A percentile compares a stretch with the other conserved stretches of the same genome.
Evolutionary conservation across 768 basidiomycete genomes (phyloP).

Genomic region (Leccinellum luteum): DNA sequence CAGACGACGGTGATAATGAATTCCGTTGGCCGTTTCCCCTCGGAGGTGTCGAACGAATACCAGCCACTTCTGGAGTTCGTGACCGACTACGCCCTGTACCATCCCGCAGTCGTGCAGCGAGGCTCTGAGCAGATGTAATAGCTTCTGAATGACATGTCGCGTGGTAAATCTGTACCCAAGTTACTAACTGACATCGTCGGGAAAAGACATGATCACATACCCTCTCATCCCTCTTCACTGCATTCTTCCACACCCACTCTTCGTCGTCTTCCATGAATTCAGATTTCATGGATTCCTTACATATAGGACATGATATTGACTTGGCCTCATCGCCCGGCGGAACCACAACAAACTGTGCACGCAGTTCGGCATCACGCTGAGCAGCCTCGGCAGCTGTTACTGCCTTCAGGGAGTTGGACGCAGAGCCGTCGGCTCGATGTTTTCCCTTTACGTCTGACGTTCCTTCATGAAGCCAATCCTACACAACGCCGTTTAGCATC

Average conservation of each 20-base stretch:
- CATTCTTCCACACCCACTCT: constrained; percentile 98
- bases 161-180: constrained; percentile 71
- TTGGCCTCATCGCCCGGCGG: constrained; percentile 89
- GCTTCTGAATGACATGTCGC: constrained; percentile 93
- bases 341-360: constrained; percentile 79
- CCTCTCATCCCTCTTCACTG: constrained; percentile 77
- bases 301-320: constrained; percentile 86
- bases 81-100: constrained; percentile 67
- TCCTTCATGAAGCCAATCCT: constrained; percentile 89
- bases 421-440: constrained; percentile 53
- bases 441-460: constrained; percentile 65
- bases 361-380: constrained; percentile 73
- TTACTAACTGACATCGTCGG: not conserved
- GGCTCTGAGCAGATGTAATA: constrained; percentile 54
- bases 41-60: constrained; percentile 39
- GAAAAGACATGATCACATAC: constrained; percentile 43
- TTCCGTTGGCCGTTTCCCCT: constrained; percentile 28
- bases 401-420: constrained; percentile 53
- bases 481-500: constrained; percentile 13
- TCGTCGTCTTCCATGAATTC: constrained; percentile 96
- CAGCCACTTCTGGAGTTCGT: constrained; percentile 63
- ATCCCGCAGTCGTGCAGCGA: constrained; percentile 66
- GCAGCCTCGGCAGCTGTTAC: constrained; percentile 61
- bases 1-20: constrained; percentile 50
- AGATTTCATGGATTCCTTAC: constrained; percentile 89